These are phyloP conservation scores for Ambrosia trifida DNA, from an alignment of 129 eudicot species.

Conservation along the genomic window DNA sequence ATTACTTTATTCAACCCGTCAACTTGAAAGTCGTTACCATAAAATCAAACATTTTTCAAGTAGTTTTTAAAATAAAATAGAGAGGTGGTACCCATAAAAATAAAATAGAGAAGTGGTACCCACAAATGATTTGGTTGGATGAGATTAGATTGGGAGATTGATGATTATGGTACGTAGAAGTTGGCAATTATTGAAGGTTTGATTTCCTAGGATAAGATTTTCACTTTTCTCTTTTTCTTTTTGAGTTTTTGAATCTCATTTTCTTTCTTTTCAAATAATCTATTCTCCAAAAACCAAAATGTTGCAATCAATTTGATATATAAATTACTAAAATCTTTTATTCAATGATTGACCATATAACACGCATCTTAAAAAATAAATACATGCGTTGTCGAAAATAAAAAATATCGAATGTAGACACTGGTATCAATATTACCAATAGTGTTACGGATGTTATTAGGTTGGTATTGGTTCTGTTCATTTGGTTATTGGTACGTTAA, in stretches of 20 bases:
- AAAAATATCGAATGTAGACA: too few relatives aligned
- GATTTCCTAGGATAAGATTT: constrained; percentile 15
- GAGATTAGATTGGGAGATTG: constrained; percentile 17
- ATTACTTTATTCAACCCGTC: too few relatives aligned
- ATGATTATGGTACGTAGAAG: constrained; percentile 29
- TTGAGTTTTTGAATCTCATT: not conserved
- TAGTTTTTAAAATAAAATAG: not conserved
- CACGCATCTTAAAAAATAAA: too few relatives aligned
- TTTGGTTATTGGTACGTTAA: too few relatives aligned
- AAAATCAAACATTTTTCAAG: not conserved
- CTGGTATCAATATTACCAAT: too few relatives aligned
- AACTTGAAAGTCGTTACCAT: too few relatives aligned
- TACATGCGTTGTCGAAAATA: too few relatives aligned
- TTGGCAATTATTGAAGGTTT: constrained; percentile 27
- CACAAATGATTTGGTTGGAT: constrained; percentile 28
- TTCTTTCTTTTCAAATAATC: not conserved
- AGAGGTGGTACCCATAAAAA: constrained; percentile 18
- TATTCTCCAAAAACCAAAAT: not conserved
- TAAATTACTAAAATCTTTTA: too few relatives aligned
- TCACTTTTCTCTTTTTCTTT: not conserved
- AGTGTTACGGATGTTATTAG: too few relatives aligned
- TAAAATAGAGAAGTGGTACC: constrained; percentile 9
- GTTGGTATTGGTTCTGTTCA: too few relatives aligned
- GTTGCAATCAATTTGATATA: too few relatives aligned
- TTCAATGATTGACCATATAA: too few relatives aligned